These are phyloP conservation scores for Mytilinidion resinicola DNA, from an alignment of 495 filamentous ascomycete species.

Conservation along the genomic window DNA sequence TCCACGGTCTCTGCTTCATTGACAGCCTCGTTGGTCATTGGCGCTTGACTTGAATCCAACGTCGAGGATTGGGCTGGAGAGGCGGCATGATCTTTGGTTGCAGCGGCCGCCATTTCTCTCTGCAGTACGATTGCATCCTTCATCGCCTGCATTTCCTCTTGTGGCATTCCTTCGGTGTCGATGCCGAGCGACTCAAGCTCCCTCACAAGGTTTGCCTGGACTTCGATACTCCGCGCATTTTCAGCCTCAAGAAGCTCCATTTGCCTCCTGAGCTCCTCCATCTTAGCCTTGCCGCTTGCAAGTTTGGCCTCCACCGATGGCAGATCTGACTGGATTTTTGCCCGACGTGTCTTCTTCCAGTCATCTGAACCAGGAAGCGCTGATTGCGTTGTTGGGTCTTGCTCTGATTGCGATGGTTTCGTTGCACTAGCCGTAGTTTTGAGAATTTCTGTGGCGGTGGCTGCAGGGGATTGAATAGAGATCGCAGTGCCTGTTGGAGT, in stretches of 20 bases:
- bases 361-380: background rate
- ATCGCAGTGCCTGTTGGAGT: no score
- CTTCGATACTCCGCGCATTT: constrained; percentile 45
- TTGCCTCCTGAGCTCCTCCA: constrained; percentile 52
- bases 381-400: no score
- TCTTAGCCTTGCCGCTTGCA: constrained; percentile 31
- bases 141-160: constrained; percentile 40
- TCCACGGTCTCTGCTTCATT: no score
- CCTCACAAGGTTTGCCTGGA: constrained; percentile 31
- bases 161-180: constrained; percentile 42
- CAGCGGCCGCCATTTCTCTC: constrained; percentile 1
- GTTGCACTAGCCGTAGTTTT: no score
- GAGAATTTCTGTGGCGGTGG: no score
- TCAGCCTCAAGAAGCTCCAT: constrained; percentile 54
- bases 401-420: no score
- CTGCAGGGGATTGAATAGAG: no score
- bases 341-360: constrained; percentile 16
- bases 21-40: no score
- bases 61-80: no score
- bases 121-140: constrained; percentile 22
- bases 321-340: constrained; percentile 19
- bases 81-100: no score
- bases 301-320: constrained; percentile 18
- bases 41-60: no score
- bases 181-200: constrained; percentile 46